These are phyloP conservation scores for Wolfiporia cocos DNA, from an alignment of 1,284 basidiomycete genomes.

Conservation along the genomic window DNA sequence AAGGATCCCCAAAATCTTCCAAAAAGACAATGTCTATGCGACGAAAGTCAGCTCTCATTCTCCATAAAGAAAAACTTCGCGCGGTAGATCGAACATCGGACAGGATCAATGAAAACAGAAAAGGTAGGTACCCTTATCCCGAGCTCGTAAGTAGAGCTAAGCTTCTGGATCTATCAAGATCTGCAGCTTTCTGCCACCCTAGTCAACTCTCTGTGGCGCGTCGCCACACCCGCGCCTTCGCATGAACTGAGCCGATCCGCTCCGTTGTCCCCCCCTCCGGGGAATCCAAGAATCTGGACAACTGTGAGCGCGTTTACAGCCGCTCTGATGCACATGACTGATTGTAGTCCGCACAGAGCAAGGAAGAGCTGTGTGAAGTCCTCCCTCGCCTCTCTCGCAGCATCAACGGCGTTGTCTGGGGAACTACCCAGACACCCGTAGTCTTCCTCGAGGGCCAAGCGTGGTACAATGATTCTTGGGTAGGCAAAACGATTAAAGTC, in stretches of 20 bases:
- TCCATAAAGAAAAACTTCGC: too few relatives aligned
- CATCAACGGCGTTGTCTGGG: slow-evolving; percentile 10
- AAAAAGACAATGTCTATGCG: too few relatives aligned
- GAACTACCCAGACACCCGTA: slow-evolving; percentile 10
- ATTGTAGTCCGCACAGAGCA: slow-evolving; percentile 11
- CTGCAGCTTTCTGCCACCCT: background rate
- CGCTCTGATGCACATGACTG: background rate
- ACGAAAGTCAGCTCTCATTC: too few relatives aligned
- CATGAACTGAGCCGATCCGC: background rate
- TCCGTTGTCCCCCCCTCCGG: background rate
- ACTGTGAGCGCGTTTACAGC: slow-evolving; percentile 1
- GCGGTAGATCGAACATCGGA: too few relatives aligned
- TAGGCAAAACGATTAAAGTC: slow-evolving; percentile 11
- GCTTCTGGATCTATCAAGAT: too few relatives aligned
- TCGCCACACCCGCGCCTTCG: background rate
- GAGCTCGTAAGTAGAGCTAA: too few relatives aligned
- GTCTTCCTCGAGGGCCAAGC: slow-evolving; percentile 12
- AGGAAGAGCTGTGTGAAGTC: slow-evolving; percentile 11
- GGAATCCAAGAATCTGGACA: slow-evolving; percentile 6
- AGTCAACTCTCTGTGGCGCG: background rate
- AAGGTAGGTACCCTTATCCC: too few relatives aligned
- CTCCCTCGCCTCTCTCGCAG: slow-evolving; percentile 10
- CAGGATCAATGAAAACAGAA: too few relatives aligned
- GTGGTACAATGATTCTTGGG: slow-evolving; percentile 12
- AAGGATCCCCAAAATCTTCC: too few relatives aligned